Conservation (phyloP, 2,329 filamentous ascomycete species). For the Penicillium sp. region DNA sequence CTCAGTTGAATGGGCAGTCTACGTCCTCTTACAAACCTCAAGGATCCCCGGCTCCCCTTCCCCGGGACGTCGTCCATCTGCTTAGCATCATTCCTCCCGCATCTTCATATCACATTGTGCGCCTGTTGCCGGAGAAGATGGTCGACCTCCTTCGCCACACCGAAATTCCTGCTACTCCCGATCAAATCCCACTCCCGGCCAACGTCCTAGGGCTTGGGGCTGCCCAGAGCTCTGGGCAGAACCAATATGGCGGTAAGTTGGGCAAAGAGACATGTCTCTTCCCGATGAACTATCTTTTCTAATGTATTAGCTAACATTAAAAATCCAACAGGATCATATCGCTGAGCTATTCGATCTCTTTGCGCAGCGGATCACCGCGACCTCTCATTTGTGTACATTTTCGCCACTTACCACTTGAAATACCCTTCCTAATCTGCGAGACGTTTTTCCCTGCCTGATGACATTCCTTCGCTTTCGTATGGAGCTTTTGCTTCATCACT, state of each 20-base stretch:
- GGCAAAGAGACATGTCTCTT: background rate
- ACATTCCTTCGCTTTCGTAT: background rate
- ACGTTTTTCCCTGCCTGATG: background rate
- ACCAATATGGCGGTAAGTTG: constrained; percentile 44
- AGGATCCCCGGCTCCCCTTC: constrained; percentile 68
- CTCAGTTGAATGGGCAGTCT: constrained; percentile 39
- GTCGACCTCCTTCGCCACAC: constrained; percentile 74
- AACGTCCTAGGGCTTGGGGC: constrained; percentile 39
- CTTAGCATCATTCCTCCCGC: constrained; percentile 77
- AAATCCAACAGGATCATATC: constrained; percentile 26
- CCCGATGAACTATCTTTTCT: background rate
- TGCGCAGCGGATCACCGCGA: background rate
- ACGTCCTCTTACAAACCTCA: constrained; percentile 57
- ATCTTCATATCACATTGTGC: constrained; percentile 72
- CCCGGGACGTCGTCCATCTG: constrained; percentile 67
- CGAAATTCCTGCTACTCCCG: constrained; percentile 63
- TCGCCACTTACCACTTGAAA: constrained; percentile 7
- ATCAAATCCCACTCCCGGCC: constrained; percentile 47
- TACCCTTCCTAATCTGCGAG: constrained; percentile 14
- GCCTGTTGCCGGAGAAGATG: constrained; percentile 73
- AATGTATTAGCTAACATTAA: constrained; percentile 4
- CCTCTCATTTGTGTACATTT: constrained; percentile 19
- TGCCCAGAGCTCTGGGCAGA: constrained; percentile 33
- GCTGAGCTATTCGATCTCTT: constrained; percentile 15
- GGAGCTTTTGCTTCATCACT: background rate